Evolutionary conservation across 2,329 filamentous ascomycete genomes (phyloP).

Genomic region (Purpureocillium lavendulum): DNA sequence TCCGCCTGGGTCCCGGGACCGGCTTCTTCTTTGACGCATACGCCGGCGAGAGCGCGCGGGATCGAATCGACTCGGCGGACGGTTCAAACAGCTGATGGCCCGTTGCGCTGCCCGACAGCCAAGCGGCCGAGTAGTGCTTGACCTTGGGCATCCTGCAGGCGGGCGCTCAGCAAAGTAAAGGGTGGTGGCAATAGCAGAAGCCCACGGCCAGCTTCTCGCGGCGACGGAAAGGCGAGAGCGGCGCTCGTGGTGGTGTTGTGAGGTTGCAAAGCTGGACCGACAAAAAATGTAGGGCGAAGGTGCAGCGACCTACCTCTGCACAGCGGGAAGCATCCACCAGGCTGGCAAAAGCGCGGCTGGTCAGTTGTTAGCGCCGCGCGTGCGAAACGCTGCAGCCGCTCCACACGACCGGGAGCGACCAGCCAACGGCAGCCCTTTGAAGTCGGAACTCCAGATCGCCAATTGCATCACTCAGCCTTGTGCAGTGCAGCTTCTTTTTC

Average conservation of each 20-base stretch:
- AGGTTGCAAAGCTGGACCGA: neutral
- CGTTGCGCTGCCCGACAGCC: slow-evolving; percentile 71
- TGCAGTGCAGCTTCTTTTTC: no score
- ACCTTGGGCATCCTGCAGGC: slow-evolving; percentile 67
- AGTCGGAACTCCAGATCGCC: neutral
- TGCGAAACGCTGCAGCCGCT: neutral
- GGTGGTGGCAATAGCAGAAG: neutral
- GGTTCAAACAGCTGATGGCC: slow-evolving; percentile 71
- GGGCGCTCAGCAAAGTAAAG: no score
- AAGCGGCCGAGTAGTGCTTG: slow-evolving; percentile 75
- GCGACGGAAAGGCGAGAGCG: neutral
- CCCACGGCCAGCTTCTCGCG: neutral
- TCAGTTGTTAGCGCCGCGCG: neutral
- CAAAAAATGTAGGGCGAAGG: neutral
- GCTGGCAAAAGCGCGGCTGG: slow-evolving; percentile 1
- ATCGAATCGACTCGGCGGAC: slow-evolving; percentile 25
- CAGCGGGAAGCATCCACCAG: neutral
- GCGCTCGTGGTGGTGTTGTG: neutral
- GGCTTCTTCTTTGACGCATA: slow-evolving; percentile 34
- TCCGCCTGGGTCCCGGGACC: slow-evolving; percentile 46
- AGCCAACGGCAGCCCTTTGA: neutral
- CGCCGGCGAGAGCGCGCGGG: slow-evolving; percentile 29
- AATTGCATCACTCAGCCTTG: neutral
- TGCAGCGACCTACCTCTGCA: no score
- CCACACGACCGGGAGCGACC: neutral